These are phyloP conservation scores for Podospora anserina DNA, from an alignment of 495 filamentous ascomycete species.

Conservation along the genomic window DNA sequence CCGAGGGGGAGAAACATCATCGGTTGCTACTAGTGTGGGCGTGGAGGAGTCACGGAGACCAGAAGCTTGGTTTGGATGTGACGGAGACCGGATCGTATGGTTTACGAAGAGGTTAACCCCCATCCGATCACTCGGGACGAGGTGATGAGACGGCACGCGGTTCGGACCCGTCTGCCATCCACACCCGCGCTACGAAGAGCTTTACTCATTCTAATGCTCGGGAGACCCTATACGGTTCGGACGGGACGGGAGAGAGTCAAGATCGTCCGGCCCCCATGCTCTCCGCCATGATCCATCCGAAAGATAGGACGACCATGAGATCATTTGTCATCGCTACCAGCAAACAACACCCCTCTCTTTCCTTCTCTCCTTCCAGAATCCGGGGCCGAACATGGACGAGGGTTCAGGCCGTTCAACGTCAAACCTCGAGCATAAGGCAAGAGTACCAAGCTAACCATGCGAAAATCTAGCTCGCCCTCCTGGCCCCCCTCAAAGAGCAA, in stretches of 20 bases:
- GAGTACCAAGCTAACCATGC: neutral
- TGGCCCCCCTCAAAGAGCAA: slow-evolving; percentile 73
- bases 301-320: neutral
- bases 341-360: neutral
- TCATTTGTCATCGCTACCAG: neutral
- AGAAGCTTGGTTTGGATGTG: no score
- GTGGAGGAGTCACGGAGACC: no score
- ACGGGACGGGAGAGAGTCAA: neutral
- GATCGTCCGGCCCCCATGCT: neutral
- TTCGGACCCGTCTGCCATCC: neutral
- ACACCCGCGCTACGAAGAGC: neutral
- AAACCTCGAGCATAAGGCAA: neutral
- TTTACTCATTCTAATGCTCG: neutral
- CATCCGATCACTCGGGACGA: no score
- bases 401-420: neutral
- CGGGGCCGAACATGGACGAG: neutral
- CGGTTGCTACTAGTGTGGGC: no score
- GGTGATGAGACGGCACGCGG: neutral
- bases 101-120: no score
- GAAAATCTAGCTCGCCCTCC: slow-evolving; percentile 57
- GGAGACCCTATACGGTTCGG: neutral
- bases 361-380: neutral
- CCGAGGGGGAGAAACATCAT: no score
- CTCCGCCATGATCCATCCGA: neutral
- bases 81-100: no score